Conservation (phyloP, 2,329 filamentous ascomycete genomes). For the Talaromyces funiculosus region DNA sequence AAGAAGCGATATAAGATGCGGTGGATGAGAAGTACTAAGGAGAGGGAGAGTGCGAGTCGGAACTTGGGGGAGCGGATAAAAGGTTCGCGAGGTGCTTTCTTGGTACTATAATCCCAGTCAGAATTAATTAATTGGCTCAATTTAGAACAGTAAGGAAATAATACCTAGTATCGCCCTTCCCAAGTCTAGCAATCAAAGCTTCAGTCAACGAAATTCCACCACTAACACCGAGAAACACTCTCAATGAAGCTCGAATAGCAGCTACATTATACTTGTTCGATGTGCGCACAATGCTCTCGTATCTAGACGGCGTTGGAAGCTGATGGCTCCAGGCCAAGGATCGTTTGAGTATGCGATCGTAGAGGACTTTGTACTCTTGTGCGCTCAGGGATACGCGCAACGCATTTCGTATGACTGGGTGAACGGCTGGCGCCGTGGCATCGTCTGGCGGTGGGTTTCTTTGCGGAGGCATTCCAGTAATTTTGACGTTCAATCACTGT, state of each 20-base stretch:
- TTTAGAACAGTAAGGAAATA: not conserved
- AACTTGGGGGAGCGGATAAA: conserved; percentile 59
- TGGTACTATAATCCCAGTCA: conserved; percentile 15
- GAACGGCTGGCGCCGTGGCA: conserved; percentile 31
- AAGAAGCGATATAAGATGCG: conserved; percentile 88
- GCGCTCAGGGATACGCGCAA: conserved; percentile 78
- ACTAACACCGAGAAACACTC: conserved; percentile 62
- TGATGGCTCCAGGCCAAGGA: conserved; percentile 54
- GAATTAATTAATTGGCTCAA: not conserved
- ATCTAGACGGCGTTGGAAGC: conserved; percentile 46
- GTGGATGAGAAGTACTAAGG: conserved; percentile 80
- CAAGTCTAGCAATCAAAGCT: conserved; percentile 35
- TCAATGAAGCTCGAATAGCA: conserved; percentile 63
- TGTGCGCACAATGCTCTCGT: conserved; percentile 46
- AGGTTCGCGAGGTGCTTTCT: conserved; percentile 34
- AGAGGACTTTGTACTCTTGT: conserved; percentile 77
- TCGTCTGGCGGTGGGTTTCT: not conserved
- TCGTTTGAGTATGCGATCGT: conserved; percentile 74
- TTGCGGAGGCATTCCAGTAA: not conserved
- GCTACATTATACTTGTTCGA: conserved; percentile 64
- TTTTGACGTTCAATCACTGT: not conserved
- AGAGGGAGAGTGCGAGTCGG: conserved; percentile 74
- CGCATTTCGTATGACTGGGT: conserved; percentile 76
- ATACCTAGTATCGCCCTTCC: conserved; percentile 21
- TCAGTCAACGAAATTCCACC: conserved; percentile 60